Base-by-base conservation (phyloP, 306 rosid genomes). In the Oemleria cerasiformis region DNA sequence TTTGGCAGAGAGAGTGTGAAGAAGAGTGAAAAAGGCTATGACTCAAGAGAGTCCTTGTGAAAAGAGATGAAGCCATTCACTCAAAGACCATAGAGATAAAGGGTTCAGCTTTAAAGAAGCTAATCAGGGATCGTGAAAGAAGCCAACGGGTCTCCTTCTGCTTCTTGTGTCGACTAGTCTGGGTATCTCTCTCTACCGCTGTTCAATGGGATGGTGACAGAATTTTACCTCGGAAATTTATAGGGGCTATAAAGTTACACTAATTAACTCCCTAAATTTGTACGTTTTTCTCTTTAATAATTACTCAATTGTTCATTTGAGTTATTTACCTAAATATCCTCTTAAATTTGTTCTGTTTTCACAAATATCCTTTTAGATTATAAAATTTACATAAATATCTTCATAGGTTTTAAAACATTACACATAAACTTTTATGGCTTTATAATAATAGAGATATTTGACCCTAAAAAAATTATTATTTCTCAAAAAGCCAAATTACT, bases 11-110 rank as follows among this genome's bases (percentile, higher is more conserved):
- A 63, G 79, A 77, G 10, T 65, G 54, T 4, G 89, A 57, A 41
- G 91, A 48, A 57, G 90, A 56, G 62, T 82, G 85, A 78, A 88
- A 49, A 66, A 86, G 69, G 74, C 96, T 85, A 71, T 75, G 85
- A 79, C 78, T 63, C 73, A 80, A 66, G 1, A 85, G 80, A 71
- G 89, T 69, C 88, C 79, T 85, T 59, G 88, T 55, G 21, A 87
- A 67, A 71, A 85, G 80, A 62, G 97, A 65, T 3, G 96, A 84
- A 43, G 96, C 97, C 98, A 91, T 88, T 73, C 70, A 68, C 54
- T 50, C 69, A 58, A 49, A 73, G 79, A 79, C 67, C 85, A 81
- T 81, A 73, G 73, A 72, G 23, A 4, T 43, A 56, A 3, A 38
- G 20, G 54, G 65, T 10, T 45, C 12, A 79, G 67, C 64, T 49